Conservation (phyloP, 306 rosid genomes). For the Prunus campanulata region DNA sequence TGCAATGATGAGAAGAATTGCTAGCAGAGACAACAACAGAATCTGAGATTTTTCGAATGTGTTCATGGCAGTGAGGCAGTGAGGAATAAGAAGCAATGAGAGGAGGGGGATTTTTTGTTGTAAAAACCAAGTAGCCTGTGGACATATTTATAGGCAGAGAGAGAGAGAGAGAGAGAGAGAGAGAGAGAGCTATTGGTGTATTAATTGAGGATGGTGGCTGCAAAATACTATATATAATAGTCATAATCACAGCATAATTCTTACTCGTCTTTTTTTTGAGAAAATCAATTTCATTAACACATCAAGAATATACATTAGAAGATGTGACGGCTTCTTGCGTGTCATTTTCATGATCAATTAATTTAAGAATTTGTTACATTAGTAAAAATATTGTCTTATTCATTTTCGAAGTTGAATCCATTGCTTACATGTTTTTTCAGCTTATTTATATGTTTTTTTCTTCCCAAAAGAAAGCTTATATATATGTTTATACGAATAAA, state of each 20-base stretch:
- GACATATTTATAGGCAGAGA: slow-evolving; percentile 36
- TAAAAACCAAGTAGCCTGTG: slow-evolving; percentile 25
- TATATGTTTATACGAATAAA: too few species aligned
- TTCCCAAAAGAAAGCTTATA: too few species aligned
- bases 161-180: neutral
- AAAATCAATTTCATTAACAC: too few species aligned
- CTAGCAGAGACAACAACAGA: slow-evolving; percentile 41
- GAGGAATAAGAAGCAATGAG: slow-evolving; percentile 9
- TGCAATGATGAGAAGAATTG: slow-evolving; percentile 55
- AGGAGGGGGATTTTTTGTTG: slow-evolving; percentile 20
- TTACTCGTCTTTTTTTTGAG: too few species aligned
- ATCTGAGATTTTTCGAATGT: slow-evolving; percentile 53
- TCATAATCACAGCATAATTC: neutral
- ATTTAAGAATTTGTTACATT: too few species aligned
- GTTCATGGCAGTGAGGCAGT: slow-evolving; percentile 28
- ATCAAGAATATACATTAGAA: too few species aligned
- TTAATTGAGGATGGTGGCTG: neutral
- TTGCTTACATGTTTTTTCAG: too few species aligned
- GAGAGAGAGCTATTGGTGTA: neutral
- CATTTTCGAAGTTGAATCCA: too few species aligned
- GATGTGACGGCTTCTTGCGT: too few species aligned
- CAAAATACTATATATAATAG: neutral
- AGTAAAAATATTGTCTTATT: too few species aligned
- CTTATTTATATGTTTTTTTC: too few species aligned
- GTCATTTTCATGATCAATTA: too few species aligned